phyloP scores from a whole-genome alignment of 1,284 basidiomycete genomes.

The Caloboletus inedulis region DNA sequence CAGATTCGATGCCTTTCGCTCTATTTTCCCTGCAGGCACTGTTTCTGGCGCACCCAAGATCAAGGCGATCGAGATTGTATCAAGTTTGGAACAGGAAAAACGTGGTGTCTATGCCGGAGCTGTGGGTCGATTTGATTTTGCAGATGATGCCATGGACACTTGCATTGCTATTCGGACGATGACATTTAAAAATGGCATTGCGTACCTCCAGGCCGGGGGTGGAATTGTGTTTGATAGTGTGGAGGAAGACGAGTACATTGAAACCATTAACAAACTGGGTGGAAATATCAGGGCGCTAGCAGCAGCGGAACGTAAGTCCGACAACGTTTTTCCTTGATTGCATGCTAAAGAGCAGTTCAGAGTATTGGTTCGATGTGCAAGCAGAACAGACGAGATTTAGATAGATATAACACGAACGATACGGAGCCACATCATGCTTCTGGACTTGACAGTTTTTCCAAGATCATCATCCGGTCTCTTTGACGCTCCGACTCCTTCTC shows the following conservation, averaged over 20 bases:
- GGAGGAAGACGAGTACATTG: conserved; percentile 95
- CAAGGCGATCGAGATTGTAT: conserved; percentile 94
- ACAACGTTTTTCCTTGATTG: conserved; percentile 4
- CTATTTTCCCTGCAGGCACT: conserved; percentile 98
- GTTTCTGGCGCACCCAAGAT: conserved; percentile 99
- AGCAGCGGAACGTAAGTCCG: conserved; percentile 80
- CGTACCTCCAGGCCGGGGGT: conserved; percentile 94
- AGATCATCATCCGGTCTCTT: conserved; percentile 29
- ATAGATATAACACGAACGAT: conserved; percentile 27
- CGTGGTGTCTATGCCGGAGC: conserved; percentile 97
- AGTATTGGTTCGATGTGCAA: conserved; percentile 67
- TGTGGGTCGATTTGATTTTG: conserved; percentile 96
- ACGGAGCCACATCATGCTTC: conserved; percentile 22
- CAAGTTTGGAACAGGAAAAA: conserved; percentile 83
- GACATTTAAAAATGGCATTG: conserved; percentile 92
- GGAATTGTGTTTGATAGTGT: conserved; percentile 98
- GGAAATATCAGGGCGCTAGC: conserved; percentile 86
- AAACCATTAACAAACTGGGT: conserved; percentile 94
- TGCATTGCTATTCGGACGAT: conserved; percentile 99
- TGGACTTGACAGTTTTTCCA: conserved; percentile 27
- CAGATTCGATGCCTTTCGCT: conserved; percentile 97
- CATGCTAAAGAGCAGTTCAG: conserved; percentile 37
- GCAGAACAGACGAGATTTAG: conserved; percentile 37
- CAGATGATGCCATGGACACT: conserved; percentile 93
- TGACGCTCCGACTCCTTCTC: conserved; percentile 19